Percentiles rank a stretch among this genome's conserved stretches.
phyloP scores from a whole-genome alignment of 192 early-diverging fungal genomes.

The Backusella luteola region DNA sequence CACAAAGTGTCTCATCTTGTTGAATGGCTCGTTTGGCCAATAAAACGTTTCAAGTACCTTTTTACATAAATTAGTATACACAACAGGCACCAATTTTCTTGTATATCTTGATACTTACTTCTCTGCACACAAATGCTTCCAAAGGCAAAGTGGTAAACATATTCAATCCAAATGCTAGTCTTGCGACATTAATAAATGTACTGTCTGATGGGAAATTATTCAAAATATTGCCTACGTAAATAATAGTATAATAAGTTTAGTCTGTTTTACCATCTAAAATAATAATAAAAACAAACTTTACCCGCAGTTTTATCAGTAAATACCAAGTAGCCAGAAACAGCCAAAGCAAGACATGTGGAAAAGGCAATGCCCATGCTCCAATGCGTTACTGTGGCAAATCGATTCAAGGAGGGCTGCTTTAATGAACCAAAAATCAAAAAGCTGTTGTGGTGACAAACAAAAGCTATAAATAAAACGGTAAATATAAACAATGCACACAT shows the following conservation, averaged over 20 bases:
- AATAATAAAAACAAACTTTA: constrained; percentile 15
- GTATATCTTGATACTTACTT: constrained; percentile 43
- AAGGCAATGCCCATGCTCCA: constrained; percentile 74
- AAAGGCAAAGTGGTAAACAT: constrained; percentile 95
- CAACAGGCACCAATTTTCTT: neutral
- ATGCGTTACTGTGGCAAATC: constrained; percentile 82
- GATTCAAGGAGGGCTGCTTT: constrained; percentile 75
- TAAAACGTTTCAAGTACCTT: constrained; percentile 69
- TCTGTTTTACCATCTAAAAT: neutral
- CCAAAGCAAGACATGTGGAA: constrained; percentile 68
- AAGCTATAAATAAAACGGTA: constrained; percentile 48
- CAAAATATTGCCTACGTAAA: constrained; percentile 71
- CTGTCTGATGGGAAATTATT: constrained; percentile 86
- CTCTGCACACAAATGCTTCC: constrained; percentile 88
- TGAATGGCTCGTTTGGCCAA: constrained; percentile 49
- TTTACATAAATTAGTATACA: neutral
- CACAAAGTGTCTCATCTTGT: constrained; percentile 59
- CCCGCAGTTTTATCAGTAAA: constrained; percentile 85
- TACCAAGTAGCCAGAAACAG: constrained; percentile 68
- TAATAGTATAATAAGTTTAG: neutral
- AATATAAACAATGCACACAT: neutral
- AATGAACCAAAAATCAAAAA: constrained; percentile 89
- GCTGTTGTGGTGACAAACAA: constrained; percentile 96
- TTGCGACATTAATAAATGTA: constrained; percentile 80
- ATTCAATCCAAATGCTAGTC: constrained; percentile 86